Conservation (phyloP, 768 basidiomycete species). For the Jaapia argillacea region DNA sequence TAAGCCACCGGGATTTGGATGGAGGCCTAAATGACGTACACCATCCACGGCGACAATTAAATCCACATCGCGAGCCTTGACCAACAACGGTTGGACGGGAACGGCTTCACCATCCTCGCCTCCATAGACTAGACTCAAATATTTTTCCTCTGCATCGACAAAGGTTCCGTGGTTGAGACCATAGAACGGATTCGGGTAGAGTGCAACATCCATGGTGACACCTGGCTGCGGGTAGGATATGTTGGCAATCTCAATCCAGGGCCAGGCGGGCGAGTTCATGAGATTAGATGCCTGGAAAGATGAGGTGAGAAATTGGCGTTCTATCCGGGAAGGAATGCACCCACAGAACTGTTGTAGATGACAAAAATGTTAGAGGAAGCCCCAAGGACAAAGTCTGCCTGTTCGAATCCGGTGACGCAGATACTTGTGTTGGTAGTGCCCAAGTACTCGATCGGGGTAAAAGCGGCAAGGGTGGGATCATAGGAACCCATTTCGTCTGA, state of each 20-base stretch:
- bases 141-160: slow-evolving; percentile 37
- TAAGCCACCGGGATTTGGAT: not conserved
- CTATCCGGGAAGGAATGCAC: not conserved
- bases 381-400: slow-evolving; percentile 20
- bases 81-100: slow-evolving; percentile 62
- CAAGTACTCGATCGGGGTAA: slow-evolving; percentile 24
- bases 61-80: slow-evolving; percentile 60
- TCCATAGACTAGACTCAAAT: slow-evolving; percentile 63
- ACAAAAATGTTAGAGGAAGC: slow-evolving; percentile 10
- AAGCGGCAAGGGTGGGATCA: slow-evolving; percentile 25
- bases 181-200: not conserved
- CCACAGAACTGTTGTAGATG: not conserved
- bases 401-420: slow-evolving; percentile 12
- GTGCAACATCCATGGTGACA: slow-evolving; percentile 3
- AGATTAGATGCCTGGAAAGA: not conserved
- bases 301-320: not conserved
- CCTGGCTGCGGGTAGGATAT: not conserved
- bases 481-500: slow-evolving; percentile 26
- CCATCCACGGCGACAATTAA: slow-evolving; percentile 73
- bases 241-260: not conserved
- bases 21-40: not conserved
- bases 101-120: slow-evolving; percentile 63
- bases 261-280: not conserved
- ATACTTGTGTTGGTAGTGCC: slow-evolving; percentile 3
- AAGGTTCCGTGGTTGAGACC: slow-evolving; percentile 24